Evolutionary conservation across 345 rosid genomes (phyloP), one percentile per base, ranked within the genome.

Genomic region (Sonneratia alba): DNA sequence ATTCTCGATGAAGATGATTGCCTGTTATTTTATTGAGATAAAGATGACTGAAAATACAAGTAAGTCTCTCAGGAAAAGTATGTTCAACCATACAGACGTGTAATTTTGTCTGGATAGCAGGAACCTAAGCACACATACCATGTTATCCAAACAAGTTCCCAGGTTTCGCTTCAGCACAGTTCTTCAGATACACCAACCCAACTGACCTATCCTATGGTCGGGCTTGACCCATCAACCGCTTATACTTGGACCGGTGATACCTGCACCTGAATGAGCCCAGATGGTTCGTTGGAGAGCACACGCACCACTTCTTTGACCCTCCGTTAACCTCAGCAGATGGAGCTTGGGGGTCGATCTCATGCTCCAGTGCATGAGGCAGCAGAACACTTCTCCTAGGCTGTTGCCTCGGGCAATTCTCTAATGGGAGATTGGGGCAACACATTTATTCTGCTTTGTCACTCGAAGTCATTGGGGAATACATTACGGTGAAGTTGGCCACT

Each of bases 221-320:
- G 45, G 45, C 43, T 7, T 0, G 73, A 62, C 43, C 32, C 0
- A 13, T 49, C 14, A 32, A 32, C 74, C 74, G 62, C 22, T n/a
- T 63, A 63, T 73, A 67, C n/a, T 56, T 42, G 7, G 55, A 73
- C 38, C 19, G 70, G 43, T 73, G 76, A 38, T 67, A 67, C 53
- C 76, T 73, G 15, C 71, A 67, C 66, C 76, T 67, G 66, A 73
- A 73, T 7, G 76, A 73, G 24, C 76, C 19, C 1, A 71, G 76
- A 73, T 73, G 76, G 36, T 16, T 34, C 7, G 76, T 73, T 3
- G 76, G 76, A 53, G 76, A 67, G 56, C 76, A 73, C 62, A 67
- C 5, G 37, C 76, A 67, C 71, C 71, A 27, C 43, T 73, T 55
- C n/a, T 36, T 51, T 32, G 61, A 42, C 55, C 49, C 70, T 67